These are phyloP conservation scores for Dothidotthia symphoricarpi DNA, from an alignment of 2,329 filamentous ascomycete species.

Conservation along the genomic window DNA sequence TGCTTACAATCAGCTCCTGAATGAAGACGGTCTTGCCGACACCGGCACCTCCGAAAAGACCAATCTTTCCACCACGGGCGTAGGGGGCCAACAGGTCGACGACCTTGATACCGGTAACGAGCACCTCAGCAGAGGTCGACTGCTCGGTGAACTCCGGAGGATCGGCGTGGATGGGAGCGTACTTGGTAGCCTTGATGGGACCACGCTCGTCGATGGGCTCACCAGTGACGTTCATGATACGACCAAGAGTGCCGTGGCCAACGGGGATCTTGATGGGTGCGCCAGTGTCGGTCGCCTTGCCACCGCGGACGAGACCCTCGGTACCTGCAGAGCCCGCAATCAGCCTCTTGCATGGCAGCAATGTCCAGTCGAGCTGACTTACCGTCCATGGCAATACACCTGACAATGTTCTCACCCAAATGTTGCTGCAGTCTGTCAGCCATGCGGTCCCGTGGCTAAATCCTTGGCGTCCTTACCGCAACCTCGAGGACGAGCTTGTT, in stretches of 20 bases:
- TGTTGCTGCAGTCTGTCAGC: slow-evolving; percentile 71
- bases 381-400: slow-evolving; percentile 99
- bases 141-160: slow-evolving; percentile 91
- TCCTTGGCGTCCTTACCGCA: slow-evolving; percentile 64
- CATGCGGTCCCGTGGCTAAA: slow-evolving; percentile 16
- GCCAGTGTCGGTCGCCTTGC: slow-evolving; percentile 82
- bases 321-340: slow-evolving; percentile 64
- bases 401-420: slow-evolving; percentile 97
- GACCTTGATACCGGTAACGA: slow-evolving; percentile 99
- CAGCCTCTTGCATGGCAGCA: slow-evolving; percentile 13
- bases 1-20: slow-evolving; percentile 89
- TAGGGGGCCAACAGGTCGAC: slow-evolving; percentile 98
- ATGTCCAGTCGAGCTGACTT: slow-evolving; percentile 42
- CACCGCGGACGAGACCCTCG: slow-evolving; percentile 97
- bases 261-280: slow-evolving; percentile 95
- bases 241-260: slow-evolving; percentile 87
- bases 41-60: slow-evolving; percentile 99
- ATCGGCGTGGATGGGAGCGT: slow-evolving; percentile 88
- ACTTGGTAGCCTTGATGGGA: slow-evolving; percentile 91
- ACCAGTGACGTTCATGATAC: slow-evolving; percentile 99
- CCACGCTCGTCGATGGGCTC: slow-evolving; percentile 99
- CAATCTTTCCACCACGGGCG: slow-evolving; percentile 99
- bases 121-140: slow-evolving; percentile 92
- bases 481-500: slow-evolving; percentile 96
- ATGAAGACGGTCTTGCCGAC: slow-evolving; percentile 99